Evolutionary conservation across 495 filamentous ascomycete genomes (phyloP).

Genomic region (Podospora didyma): DNA sequence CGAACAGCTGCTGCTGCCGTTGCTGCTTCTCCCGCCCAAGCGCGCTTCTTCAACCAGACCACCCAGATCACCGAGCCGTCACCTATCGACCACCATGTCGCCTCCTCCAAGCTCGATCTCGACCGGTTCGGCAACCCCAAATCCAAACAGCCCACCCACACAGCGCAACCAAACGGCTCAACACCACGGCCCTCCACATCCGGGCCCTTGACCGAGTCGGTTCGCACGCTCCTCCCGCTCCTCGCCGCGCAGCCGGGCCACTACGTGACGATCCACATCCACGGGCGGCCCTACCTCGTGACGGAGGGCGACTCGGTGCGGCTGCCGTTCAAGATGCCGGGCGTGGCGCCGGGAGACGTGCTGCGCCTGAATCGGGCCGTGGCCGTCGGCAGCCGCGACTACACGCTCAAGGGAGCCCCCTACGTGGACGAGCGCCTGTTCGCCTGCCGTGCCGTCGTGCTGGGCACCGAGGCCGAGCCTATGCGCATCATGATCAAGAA

Average conservation of each 20-base stretch:
- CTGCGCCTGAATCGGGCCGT: constrained; percentile 81
- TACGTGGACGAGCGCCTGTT: constrained; percentile 79
- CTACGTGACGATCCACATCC: constrained; percentile 84
- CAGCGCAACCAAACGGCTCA: constrained; percentile 21
- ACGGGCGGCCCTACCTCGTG: constrained; percentile 84
- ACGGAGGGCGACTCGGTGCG: constrained; percentile 80
- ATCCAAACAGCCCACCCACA: constrained; percentile 20
- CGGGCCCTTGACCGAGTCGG: constrained; percentile 45
- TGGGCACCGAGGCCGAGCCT: constrained; percentile 84
- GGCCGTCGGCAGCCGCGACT: constrained; percentile 79
- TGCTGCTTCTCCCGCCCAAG: constrained; percentile 8
- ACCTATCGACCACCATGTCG: constrained; percentile 7
- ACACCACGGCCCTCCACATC: constrained; percentile 56
- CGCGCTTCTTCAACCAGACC: constrained; percentile 28
- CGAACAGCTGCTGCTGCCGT: constrained; percentile 15
- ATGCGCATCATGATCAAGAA: constrained; percentile 87
- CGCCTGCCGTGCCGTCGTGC: constrained; percentile 79
- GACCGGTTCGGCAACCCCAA: constrained; percentile 19
- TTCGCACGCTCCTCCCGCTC: constrained; percentile 68
- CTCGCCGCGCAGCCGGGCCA: constrained; percentile 73
- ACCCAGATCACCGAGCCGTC: constrained; percentile 25
- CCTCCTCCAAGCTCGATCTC: constrained; percentile 6
- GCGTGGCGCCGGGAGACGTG: constrained; percentile 74
- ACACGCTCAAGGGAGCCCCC: constrained; percentile 74
- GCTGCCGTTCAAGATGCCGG: constrained; percentile 92